Percentiles rank a stretch among this genome's conserved stretches.
phyloP scores from a whole-genome alignment of 768 basidiomycete species.

The Ramaria sp. region DNA sequence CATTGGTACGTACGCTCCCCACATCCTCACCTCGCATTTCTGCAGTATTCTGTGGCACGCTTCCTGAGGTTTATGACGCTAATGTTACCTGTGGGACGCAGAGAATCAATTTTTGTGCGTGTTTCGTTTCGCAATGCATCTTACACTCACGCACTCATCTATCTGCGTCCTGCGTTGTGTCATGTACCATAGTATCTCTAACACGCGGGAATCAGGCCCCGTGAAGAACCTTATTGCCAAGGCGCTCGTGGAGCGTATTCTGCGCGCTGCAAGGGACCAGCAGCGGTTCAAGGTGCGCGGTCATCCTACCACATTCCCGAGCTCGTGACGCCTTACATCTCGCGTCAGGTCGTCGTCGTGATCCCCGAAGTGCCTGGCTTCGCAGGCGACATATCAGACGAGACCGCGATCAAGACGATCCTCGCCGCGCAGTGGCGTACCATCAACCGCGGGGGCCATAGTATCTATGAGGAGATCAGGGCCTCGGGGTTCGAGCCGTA shows the following conservation, averaged over 20 bases:
- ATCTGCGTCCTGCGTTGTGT: not conserved
- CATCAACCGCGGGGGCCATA: constrained; percentile 81
- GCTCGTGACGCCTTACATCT: too few species aligned
- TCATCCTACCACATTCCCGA: not conserved
- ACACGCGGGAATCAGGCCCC: constrained; percentile 47
- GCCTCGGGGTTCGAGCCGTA: constrained; percentile 73
- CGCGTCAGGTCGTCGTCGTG: constrained; percentile 60
- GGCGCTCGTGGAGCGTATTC: constrained; percentile 75
- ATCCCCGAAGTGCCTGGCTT: constrained; percentile 93
- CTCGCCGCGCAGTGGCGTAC: constrained; percentile 84
- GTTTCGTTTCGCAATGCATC: not conserved
- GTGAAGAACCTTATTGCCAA: constrained; percentile 77
- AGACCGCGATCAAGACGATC: constrained; percentile 63
- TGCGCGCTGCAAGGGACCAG: constrained; percentile 45
- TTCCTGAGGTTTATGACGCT: too few species aligned
- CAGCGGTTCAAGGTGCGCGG: constrained; percentile 62
- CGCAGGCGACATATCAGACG: constrained; percentile 76
- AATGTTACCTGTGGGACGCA: constrained; percentile 7
- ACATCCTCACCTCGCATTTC: too few species aligned
- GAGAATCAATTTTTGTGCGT: constrained; percentile 82
- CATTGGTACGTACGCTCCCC: constrained; percentile 52
- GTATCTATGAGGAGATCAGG: constrained; percentile 76
- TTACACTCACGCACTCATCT: not conserved
- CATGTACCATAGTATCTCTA: constrained; percentile 51
- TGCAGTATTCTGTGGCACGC: too few species aligned